phyloP scores from a whole-genome alignment of 169 alveolate species.

The Eimeria sp. region DNA sequence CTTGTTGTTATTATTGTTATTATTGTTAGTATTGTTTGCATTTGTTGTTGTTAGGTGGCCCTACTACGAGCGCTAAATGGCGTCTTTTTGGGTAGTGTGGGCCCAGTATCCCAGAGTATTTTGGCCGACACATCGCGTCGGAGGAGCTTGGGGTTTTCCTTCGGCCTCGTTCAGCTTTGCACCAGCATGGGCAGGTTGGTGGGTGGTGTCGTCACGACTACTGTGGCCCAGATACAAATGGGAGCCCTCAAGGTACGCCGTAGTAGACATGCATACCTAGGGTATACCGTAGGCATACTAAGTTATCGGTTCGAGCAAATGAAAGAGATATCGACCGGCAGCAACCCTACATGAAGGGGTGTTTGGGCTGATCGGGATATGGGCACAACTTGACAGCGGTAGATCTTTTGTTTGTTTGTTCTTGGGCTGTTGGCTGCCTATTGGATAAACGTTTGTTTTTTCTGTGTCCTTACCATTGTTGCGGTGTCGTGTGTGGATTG shows the following conservation, averaged over 20 bases:
- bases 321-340: background rate
- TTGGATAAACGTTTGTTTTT: background rate
- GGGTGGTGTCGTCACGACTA: constrained; percentile 93
- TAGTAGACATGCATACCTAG: background rate
- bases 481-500: background rate
- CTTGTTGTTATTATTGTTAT: background rate
- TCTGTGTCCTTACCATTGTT: background rate
- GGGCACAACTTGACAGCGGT: background rate
- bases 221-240: constrained; percentile 89
- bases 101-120: constrained; percentile 92
- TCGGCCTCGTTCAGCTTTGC: constrained; percentile 92
- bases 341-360: background rate
- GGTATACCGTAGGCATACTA: background rate
- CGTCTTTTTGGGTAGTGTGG: constrained; percentile 91
- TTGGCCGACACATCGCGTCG: constrained; percentile 91
- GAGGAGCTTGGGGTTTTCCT: constrained; percentile 89
- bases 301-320: no score
- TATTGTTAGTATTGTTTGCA: background rate
- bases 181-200: constrained; percentile 91
- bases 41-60: constrained; percentile 82
- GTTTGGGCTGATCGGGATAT: background rate
- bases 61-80: constrained; percentile 92
- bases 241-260: constrained; percentile 87
- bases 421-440: background rate
- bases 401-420: background rate